Conservation (phyloP, 768 basidiomycete species). For the Agrocybe pediades region DNA sequence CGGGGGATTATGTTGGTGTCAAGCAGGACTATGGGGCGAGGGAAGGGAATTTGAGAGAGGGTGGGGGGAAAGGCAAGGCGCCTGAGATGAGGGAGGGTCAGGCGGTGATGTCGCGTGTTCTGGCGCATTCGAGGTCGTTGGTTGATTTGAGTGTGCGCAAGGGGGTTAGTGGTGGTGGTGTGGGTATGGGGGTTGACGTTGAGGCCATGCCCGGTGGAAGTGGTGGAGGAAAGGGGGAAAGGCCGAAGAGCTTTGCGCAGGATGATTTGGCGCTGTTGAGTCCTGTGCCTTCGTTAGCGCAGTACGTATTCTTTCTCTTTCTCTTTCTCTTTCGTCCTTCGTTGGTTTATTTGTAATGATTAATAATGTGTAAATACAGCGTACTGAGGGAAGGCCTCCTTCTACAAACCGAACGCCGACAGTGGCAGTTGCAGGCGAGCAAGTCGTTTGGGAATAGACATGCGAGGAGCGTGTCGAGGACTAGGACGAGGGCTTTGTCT, state of each 20-base stretch:
- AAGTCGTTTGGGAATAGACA: slow-evolving; percentile 67
- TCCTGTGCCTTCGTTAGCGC: slow-evolving; percentile 59
- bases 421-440: slow-evolving; percentile 67
- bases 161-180: too few relatives aligned
- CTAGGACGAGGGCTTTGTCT: slow-evolving; percentile 60
- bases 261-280: slow-evolving; percentile 61
- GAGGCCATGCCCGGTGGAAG: too few relatives aligned
- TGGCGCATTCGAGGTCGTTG: slow-evolving; percentile 50
- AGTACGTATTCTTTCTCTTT: slow-evolving; percentile 32
- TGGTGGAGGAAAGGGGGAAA: too few relatives aligned
- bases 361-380: slow-evolving; percentile 34
- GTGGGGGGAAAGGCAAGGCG: too few relatives aligned
- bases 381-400: slow-evolving; percentile 66
- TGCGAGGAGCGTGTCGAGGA: slow-evolving; percentile 61
- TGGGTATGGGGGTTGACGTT: too few relatives aligned
- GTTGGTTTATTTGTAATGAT: slow-evolving; percentile 2
- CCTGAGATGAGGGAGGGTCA: too few relatives aligned
- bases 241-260: slow-evolving; percentile 61
- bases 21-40: too few relatives aligned
- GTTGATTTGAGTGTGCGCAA: slow-evolving; percentile 37
- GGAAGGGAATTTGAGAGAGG: too few relatives aligned
- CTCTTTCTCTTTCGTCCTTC: slow-evolving; percentile 2
- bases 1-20: slow-evolving; percentile 11
- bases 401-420: slow-evolving; percentile 62
- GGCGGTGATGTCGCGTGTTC: slow-evolving; percentile 44